Evolutionary conservation across 345 rosid genomes (phyloP), one percentile per base, ranked within the genome.

Genomic region (Populus simonii): DNA sequence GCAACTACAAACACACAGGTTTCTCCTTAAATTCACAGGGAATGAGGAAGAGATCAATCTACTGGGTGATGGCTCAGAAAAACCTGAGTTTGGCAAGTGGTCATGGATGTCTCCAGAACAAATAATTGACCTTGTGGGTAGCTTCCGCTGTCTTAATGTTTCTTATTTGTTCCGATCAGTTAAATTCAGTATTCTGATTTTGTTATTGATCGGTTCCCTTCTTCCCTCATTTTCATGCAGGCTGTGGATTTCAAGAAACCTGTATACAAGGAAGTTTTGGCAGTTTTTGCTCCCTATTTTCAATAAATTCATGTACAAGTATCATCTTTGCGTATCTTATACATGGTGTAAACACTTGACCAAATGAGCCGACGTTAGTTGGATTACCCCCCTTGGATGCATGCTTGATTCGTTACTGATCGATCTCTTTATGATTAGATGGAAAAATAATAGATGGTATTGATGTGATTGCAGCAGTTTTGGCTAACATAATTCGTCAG

Each of bases 51-150:
- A 92, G 82, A 83, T 96, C 80, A 90, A 92, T 86, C 97, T 93
- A 83, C 75, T 86, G 79, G 99, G 98, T 33, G 97, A 93, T 72
- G 93, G 93, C 74, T 83, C 85, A 23, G 99, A 96, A 90, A 90
- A 91, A 83, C 92, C 99, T 1, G 98, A 96, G 87, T 96, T 96
- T 72, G 93, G 97, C 3, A 86, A 89, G 76, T 92, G 98, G 97
- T 81, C 87, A 6, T 92, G 99, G 99, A 82, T 90, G 82, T 84
- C 91, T 7, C 94, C 93, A 3, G 91, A 90, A 43, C 86, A 93
- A 83, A 51, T 92, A 51, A 71, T 90, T 41, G 90, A 92, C 70
- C 90, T 23, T 22, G 98, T 90, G 76, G 41, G 97, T 86, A 12
- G 31, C 63, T 16, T 36, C 83, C 23, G 53, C 59, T 49, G 22